phyloP scores from a whole-genome alignment of 75 land plant genomes.

The Pseudotsuga menziesii region DNA sequence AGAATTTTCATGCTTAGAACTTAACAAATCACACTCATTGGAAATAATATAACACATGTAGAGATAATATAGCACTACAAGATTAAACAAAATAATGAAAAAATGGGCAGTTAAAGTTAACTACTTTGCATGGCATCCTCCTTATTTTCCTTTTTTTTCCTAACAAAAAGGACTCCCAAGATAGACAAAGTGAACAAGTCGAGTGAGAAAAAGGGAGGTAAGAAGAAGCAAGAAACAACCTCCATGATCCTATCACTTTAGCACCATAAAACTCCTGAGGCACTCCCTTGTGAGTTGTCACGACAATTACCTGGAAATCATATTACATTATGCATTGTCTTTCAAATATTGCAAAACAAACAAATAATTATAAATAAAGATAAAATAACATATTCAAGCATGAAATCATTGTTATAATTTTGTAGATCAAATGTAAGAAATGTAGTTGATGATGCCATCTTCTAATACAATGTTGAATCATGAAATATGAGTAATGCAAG shows the following conservation, averaged over 20 bases:
- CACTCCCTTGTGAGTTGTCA: slow-evolving; percentile 97
- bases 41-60: background rate
- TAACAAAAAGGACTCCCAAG: too few species aligned
- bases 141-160: background rate
- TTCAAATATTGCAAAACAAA: background rate
- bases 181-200: too few species aligned
- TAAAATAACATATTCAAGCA: background rate
- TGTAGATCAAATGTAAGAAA: background rate
- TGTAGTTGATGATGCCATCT: background rate
- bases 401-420: background rate
- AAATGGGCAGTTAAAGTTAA: background rate
- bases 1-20: background rate
- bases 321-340: background rate
- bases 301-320: slow-evolving; percentile 78
- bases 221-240: slow-evolving; percentile 29
- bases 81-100: background rate
- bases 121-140: background rate
- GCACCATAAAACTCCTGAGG: slow-evolving; percentile 97
- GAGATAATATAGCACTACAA: background rate
- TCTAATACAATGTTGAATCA: background rate
- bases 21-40: background rate
- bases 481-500: background rate
- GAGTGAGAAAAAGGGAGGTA: background rate
- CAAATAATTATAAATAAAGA: background rate
- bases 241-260: slow-evolving; percentile 89